A percentile compares a stretch with the other conserved stretches of the same genome.
phyloP scores from a whole-genome alignment of 768 basidiomycete species.

The Pisolithus microcarpus region DNA sequence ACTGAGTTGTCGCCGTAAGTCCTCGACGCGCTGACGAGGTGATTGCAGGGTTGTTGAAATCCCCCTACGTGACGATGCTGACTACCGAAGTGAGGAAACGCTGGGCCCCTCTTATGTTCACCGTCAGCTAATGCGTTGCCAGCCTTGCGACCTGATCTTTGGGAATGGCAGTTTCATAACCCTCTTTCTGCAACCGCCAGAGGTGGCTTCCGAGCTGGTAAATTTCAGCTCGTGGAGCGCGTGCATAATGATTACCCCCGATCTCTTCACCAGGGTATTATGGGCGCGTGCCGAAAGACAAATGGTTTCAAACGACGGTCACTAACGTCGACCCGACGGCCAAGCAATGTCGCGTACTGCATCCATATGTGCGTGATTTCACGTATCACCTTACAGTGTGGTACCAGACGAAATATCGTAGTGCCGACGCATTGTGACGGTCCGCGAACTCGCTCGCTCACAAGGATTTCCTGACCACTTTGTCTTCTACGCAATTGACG shows the following conservation, averaged over 20 bases:
- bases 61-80: conserved; percentile 49
- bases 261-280: conserved; percentile 38
- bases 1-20: background rate
- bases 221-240: background rate
- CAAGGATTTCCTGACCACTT: conserved; percentile 81
- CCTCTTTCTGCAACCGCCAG: conserved; percentile 53
- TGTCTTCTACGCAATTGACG: conserved; percentile 45
- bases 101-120: background rate
- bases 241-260: background rate
- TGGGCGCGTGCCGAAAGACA: conserved; percentile 49
- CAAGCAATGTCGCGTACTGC: conserved; percentile 64
- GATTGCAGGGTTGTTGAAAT: conserved; percentile 49
- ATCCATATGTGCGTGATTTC: conserved; percentile 48
- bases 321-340: conserved; percentile 76
- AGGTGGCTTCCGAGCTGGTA: conserved; percentile 46
- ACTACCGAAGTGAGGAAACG: conserved; percentile 48
- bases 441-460: conserved; percentile 70
- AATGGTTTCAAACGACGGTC: conserved; percentile 65
- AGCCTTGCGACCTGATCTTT: conserved; percentile 40
- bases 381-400: background rate
- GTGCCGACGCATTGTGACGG: conserved; percentile 65
- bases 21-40: background rate
- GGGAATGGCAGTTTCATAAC: conserved; percentile 56
- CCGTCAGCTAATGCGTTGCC: conserved; percentile 1
- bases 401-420: conserved; percentile 17